A percentile compares a stretch with the other conserved stretches of the same genome.
phyloP scores from a whole-genome alignment of 2,329 filamentous ascomycete genomes.

The Ceratocystiopsis brevicomis region DNA sequence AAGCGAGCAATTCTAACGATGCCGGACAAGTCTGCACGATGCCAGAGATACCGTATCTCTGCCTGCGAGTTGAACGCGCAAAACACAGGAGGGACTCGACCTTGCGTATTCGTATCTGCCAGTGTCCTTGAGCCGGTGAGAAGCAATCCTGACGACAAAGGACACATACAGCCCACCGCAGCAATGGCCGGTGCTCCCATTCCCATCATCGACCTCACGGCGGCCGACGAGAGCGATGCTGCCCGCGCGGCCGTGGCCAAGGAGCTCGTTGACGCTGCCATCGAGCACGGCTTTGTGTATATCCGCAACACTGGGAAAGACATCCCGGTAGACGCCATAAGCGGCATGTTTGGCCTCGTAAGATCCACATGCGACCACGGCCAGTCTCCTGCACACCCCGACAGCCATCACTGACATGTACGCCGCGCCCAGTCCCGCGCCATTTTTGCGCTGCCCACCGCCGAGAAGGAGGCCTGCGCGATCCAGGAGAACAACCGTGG shows the following conservation, averaged over 20 bases:
- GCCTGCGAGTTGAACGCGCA: no score
- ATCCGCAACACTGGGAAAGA: conserved; percentile 55
- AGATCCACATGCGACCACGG: neutral
- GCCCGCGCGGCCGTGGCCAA: conserved; percentile 32
- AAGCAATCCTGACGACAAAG: neutral
- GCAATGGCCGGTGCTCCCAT: conserved; percentile 31
- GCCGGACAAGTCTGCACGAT: no score
- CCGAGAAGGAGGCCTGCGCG: conserved; percentile 55
- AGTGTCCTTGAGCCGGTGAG: no score
- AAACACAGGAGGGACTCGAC: neutral
- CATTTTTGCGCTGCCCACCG: conserved; percentile 51
- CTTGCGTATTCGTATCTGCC: neutral
- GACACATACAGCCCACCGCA: neutral
- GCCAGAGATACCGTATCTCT: no score
- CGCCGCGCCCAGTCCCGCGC: conserved; percentile 35
- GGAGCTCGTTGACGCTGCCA: conserved; percentile 60
- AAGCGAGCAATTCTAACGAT: no score
- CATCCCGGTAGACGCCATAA: conserved; percentile 47
- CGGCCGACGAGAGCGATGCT: conserved; percentile 22
- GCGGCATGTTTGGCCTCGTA: conserved; percentile 58
- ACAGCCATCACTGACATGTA: no score
- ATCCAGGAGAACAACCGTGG: conserved; percentile 72
- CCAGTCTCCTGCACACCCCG: conserved; percentile 1
- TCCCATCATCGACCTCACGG: conserved; percentile 67
- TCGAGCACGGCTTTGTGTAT: conserved; percentile 76